A percentile compares a stretch with the other conserved stretches of the same genome.
Evolutionary conservation across 257 asterid genomes (phyloP).

Genomic region (Jacaranda mimosifolia): DNA sequence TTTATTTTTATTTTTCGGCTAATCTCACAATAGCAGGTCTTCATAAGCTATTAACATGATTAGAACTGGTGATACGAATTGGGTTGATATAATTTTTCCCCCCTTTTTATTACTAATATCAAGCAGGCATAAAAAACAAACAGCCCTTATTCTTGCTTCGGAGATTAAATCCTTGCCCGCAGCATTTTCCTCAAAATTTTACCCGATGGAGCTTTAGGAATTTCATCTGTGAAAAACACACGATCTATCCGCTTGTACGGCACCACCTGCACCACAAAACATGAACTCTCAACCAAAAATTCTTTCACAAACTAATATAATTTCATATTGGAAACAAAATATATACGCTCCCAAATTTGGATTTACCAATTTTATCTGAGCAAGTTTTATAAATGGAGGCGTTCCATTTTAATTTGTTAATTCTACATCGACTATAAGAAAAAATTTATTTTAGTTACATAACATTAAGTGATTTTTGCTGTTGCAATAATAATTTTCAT

Average conservation of each 20-base stretch:
- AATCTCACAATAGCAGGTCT: no score
- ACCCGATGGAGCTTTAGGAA: conserved; percentile 77
- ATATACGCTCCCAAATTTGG: not conserved
- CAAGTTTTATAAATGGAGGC: not conserved
- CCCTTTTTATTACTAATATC: no score
- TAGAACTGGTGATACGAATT: no score
- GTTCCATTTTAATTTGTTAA: no score
- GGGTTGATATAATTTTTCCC: no score
- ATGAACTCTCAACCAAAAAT: not conserved
- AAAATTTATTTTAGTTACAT: no score
- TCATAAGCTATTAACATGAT: no score
- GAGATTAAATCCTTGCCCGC: conserved; percentile 44
- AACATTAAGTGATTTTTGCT: no score
- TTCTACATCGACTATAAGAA: no score
- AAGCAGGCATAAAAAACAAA: no score
- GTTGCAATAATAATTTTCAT: no score
- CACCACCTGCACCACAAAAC: conserved; percentile 57
- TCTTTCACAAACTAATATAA: not conserved
- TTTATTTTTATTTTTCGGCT: no score
- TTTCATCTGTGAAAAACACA: conserved; percentile 52
- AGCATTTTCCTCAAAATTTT: conserved; percentile 58
- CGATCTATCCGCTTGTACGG: conserved; percentile 64
- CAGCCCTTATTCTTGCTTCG: not conserved
- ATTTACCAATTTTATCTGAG: not conserved
- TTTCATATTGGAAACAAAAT: not conserved